These are phyloP conservation scores for Auriscalpium vulgare DNA, from an alignment of 768 basidiomycete genomes.

Conservation along the genomic window DNA sequence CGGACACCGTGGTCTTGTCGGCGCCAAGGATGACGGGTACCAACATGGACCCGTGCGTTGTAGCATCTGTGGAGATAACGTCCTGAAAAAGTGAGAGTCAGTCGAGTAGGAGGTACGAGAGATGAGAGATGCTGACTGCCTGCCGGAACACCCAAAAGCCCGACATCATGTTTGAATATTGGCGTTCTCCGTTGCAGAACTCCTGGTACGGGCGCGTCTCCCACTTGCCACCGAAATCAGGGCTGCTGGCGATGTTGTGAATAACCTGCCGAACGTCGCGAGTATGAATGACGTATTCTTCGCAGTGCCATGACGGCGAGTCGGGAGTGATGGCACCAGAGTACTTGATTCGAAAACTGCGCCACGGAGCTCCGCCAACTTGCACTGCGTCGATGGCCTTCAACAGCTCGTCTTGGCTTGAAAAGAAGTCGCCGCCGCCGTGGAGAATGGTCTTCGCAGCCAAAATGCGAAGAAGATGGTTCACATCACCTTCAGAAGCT, in stretches of 20 bases:
- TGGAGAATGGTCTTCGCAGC: too few relatives aligned
- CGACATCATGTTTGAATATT: too few relatives aligned
- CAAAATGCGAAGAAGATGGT: too few relatives aligned
- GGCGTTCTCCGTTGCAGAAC: not conserved
- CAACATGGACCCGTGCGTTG: conserved; percentile 9
- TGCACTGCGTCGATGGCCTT: not conserved
- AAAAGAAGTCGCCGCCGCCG: too few relatives aligned
- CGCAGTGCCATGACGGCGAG: not conserved
- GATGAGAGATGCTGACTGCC: not conserved
- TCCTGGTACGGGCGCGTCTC: not conserved
- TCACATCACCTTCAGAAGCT: too few relatives aligned
- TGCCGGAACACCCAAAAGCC: too few relatives aligned
- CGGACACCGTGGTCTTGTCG: conserved; percentile 20
- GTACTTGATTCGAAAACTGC: not conserved
- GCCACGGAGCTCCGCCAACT: not conserved
- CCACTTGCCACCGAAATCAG: not conserved
- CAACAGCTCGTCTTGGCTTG: too few relatives aligned
- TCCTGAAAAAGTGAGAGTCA: not conserved
- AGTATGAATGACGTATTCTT: not conserved
- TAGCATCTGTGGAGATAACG: conserved; percentile 2
- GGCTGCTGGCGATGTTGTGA: not conserved
- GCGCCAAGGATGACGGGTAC: conserved; percentile 17
- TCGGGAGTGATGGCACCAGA: not conserved
- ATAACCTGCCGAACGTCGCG: not conserved
- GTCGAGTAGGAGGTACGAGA: not conserved